Base-by-base conservation (phyloP, 139 green algal genomes). In the Coelastrella sp. region DNA sequence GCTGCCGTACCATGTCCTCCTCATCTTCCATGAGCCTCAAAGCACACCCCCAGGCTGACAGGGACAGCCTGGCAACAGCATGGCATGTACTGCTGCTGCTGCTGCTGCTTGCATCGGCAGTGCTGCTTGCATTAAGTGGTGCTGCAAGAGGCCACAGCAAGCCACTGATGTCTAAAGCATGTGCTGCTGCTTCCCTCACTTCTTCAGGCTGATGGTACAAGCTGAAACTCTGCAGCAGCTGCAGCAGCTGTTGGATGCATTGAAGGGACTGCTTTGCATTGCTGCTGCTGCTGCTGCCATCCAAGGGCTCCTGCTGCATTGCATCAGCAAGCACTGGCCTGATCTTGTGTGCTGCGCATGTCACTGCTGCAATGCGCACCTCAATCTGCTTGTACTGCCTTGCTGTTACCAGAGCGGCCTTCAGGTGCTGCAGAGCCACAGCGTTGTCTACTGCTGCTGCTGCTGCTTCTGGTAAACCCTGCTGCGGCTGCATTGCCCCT, bases 21-120 rank as follows among this genome's bases (percentile, higher is more conserved):
- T 98, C 95, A 73, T 98, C 95, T 79, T 98, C 92, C 69, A 95
- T 78, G 21, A 97, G 86, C 37, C 43, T 21, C 35, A 96, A 48
- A 25, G 75, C 85, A 4, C 83, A 30, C 4, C 62, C 19, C 95
- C 95, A 98, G 1, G 78, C 88, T 0, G 45, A 48, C n/a, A 95
- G 66, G 1, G 85, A 63, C 64, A 87, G 51, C 68, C 40, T 38
- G 13, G 60, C 71, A 27, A 41, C 51, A 34, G 48, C 66, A 32
- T n/a, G n/a, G n/a, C n/a, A n/a, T n/a, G 34, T 37, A 68, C 57
- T 41, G 40, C 67, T 74, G 41, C 34, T 7, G 34, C 50, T 64
- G 51, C 11, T 38, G 69, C 9, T 45, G 32, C 7, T 57, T 57
- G 69, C 37, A 1, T 35, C 2, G 7, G 9, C 62, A 69, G 25